phyloP scores from a whole-genome alignment of 73 alveolate genomes.

The Urostyla sp. region DNA sequence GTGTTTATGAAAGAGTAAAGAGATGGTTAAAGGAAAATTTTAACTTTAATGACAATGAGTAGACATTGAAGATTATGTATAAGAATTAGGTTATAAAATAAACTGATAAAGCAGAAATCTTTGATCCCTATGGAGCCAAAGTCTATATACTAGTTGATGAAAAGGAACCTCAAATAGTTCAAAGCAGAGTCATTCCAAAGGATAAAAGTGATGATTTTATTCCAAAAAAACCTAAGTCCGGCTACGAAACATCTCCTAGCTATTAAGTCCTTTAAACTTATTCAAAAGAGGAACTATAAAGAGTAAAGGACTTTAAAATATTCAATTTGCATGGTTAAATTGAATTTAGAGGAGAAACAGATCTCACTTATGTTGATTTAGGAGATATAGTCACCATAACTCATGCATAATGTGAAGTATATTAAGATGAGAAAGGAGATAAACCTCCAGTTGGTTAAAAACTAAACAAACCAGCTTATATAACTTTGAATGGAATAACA shows the following conservation, averaged over 20 bases:
- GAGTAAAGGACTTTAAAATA: conserved; percentile 5
- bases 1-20: background rate
- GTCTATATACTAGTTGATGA: background rate
- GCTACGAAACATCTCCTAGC: background rate
- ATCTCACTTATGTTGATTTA: conserved; percentile 19
- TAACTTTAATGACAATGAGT: background rate
- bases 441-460: conserved; percentile 36
- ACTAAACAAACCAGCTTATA: conserved; percentile 39
- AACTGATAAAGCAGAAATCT: background rate
- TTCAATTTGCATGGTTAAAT: conserved; percentile 13
- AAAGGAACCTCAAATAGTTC: background rate
- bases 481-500: background rate
- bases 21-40: background rate
- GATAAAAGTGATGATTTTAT: background rate
- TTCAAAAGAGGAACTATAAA: background rate
- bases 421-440: background rate
- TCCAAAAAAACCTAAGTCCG: conserved; percentile 16
- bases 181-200: background rate
- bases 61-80: background rate
- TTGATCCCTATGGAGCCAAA: background rate
- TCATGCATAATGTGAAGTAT: conserved; percentile 25
- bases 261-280: background rate
- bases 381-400: background rate
- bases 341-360: conserved; percentile 26
- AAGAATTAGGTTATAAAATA: conserved; percentile 2